Conservation (phyloP, 2,329 filamentous ascomycete species). For the Dactylellina drechsleri region DNA sequence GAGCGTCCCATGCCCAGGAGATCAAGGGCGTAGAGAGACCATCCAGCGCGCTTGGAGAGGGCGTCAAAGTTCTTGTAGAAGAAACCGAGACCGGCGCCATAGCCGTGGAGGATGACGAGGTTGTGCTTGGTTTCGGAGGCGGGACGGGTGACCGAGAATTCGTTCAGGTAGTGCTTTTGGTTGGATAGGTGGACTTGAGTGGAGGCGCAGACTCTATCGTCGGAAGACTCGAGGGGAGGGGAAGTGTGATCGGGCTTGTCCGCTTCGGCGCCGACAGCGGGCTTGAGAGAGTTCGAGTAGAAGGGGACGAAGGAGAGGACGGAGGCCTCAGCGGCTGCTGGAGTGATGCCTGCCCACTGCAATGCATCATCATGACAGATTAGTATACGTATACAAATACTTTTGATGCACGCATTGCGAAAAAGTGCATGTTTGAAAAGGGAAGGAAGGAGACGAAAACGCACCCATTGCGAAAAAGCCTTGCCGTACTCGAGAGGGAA, state of each 20-base stretch:
- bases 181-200: conserved; percentile 85
- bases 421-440: too few species aligned
- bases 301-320: conserved; percentile 88
- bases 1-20: conserved; percentile 95
- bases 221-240: conserved; percentile 69
- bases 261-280: conserved; percentile 50
- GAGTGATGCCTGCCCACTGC: conserved; percentile 86
- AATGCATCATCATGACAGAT: not conserved
- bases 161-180: conserved; percentile 87
- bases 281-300: conserved; percentile 56
- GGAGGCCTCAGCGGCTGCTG: conserved; percentile 83
- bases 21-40: conserved; percentile 93
- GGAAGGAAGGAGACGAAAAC: conserved; percentile 60
- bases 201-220: conserved; percentile 84
- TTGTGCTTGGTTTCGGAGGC: conserved; percentile 62
- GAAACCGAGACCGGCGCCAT: conserved; percentile 94
- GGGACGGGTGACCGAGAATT: conserved; percentile 87
- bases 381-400: not conserved
- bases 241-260: conserved; percentile 66
- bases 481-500: conserved; percentile 94
- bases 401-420: not conserved
- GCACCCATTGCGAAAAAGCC: conserved; percentile 88
- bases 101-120: conserved; percentile 95
- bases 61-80: conserved; percentile 99
- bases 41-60: conserved; percentile 78